phyloP scores from a whole-genome alignment of 192 early-diverging fungal genomes.

The Allomyces javanicus region DNA sequence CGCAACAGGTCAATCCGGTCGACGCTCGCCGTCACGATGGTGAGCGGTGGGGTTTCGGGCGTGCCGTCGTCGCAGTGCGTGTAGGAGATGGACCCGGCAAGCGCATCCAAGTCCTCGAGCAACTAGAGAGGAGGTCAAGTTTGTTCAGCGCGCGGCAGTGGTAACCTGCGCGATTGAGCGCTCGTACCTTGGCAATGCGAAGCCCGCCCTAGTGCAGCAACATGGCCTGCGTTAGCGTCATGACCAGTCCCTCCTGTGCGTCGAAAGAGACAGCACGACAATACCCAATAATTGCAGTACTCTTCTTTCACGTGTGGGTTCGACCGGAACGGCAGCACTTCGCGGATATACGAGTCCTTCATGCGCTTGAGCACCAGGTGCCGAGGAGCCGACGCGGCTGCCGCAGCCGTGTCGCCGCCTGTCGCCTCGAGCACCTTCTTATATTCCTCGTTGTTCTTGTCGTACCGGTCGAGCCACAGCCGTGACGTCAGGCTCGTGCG shows the following conservation, averaged over 20 bases:
- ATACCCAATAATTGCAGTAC: constrained; percentile 55
- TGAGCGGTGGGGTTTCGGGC: constrained; percentile 18
- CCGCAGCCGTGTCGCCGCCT: neutral
- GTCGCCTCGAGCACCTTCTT: neutral
- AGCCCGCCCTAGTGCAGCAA: neutral
- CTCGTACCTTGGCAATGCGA: neutral
- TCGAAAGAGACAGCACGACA: neutral
- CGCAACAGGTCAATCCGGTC: constrained; percentile 66
- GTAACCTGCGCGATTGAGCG: too few species aligned
- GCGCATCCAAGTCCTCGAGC: constrained; percentile 39
- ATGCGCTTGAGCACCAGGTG: constrained; percentile 36
- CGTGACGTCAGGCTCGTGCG: neutral
- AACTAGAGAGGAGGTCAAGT: neutral
- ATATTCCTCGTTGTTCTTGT: neutral
- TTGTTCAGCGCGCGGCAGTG: too few species aligned
- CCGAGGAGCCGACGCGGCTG: neutral
- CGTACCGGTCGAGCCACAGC: neutral
- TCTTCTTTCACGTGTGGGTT: constrained; percentile 52
- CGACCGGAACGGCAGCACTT: constrained; percentile 54
- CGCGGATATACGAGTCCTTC: constrained; percentile 54
- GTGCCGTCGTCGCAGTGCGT: constrained; percentile 41
- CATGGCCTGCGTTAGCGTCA: constrained; percentile 13
- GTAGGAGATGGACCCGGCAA: constrained; percentile 64
- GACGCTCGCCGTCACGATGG: constrained; percentile 71
- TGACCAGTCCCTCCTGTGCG: constrained; percentile 55